A percentile compares a stretch with the other conserved stretches of the same genome.
Evolutionary conservation across 495 filamentous ascomycete genomes (phyloP).

Genomic region (Hypoxylon perforatum): DNA sequence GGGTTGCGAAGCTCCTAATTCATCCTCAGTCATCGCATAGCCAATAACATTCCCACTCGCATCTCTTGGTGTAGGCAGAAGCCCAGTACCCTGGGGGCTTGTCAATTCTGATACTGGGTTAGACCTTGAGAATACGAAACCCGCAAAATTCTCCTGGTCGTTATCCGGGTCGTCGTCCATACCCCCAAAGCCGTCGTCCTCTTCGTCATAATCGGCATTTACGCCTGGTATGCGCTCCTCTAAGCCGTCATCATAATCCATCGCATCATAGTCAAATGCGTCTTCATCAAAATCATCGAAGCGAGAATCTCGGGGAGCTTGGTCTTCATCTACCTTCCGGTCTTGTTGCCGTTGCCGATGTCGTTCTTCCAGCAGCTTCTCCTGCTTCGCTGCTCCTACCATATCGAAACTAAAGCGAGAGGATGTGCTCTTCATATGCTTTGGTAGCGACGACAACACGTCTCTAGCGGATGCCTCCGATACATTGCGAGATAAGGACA

Average conservation of each 20-base stretch:
- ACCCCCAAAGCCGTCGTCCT: constrained; percentile 47
- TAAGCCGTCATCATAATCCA: constrained; percentile 76
- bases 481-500: constrained; percentile 50
- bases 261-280: constrained; percentile 72
- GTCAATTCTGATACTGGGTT: constrained; percentile 59
- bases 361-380: constrained; percentile 85
- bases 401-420: constrained; percentile 95
- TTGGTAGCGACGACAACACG: constrained; percentile 67
- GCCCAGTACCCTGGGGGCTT: constrained; percentile 57
- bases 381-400: constrained; percentile 82
- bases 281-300: constrained; percentile 75
- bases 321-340: constrained; percentile 53
- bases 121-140: constrained; percentile 63
- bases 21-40: constrained; percentile 61
- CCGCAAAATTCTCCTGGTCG: constrained; percentile 64
- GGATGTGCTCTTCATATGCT: constrained; percentile 85
- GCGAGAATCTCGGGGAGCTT: constrained; percentile 49
- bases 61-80: constrained; percentile 65
- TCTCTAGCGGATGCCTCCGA: constrained; percentile 54
- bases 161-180: constrained; percentile 48
- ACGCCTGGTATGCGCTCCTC: constrained; percentile 83
- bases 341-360: constrained; percentile 77
- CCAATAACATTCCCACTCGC: constrained; percentile 60
- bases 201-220: constrained; percentile 72
- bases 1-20: constrained; percentile 31